Evolutionary conservation across 345 rosid species (phyloP).

Genomic region (Iberis pinnata): DNA sequence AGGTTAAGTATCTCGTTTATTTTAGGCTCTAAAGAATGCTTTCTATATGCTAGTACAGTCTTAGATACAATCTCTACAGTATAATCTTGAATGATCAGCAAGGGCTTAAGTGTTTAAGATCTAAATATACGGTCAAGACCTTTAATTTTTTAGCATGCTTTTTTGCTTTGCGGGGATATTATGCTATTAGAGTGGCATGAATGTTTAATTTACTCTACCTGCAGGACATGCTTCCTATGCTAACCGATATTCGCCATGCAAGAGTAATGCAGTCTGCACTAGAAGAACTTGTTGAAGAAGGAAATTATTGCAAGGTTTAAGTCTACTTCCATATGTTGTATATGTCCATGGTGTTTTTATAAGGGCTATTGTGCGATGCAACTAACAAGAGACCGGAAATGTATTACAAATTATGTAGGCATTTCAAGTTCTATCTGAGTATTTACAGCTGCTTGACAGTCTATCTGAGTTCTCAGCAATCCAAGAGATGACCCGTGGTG

Average conservation of each 20-base stretch:
- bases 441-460: constrained; percentile 88
- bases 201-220: constrained; percentile 25
- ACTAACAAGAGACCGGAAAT: constrained; percentile 17
- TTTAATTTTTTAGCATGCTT: neutral
- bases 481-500: constrained; percentile 94
- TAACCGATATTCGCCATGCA: constrained; percentile 71
- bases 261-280: constrained; percentile 68
- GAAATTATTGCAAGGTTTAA: constrained; percentile 85
- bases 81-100: constrained; percentile 8
- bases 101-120: neutral
- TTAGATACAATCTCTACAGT: no score
- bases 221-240: constrained; percentile 83
- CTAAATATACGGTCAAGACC: neutral
- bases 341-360: neutral
- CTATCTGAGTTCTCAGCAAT: constrained; percentile 74
- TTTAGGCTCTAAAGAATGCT: no score
- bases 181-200: neutral
- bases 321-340: constrained; percentile 3
- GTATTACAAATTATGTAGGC: constrained; percentile 48
- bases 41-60: no score
- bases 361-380: constrained; percentile 7
- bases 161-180: constrained; percentile 8
- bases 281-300: constrained; percentile 85
- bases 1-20: no score
- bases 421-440: constrained; percentile 94